Evolutionary conservation across 495 filamentous ascomycete species (phyloP), one percentile per base, ranked within the genome.

Genomic region (Penicillium crystallinum): DNA sequence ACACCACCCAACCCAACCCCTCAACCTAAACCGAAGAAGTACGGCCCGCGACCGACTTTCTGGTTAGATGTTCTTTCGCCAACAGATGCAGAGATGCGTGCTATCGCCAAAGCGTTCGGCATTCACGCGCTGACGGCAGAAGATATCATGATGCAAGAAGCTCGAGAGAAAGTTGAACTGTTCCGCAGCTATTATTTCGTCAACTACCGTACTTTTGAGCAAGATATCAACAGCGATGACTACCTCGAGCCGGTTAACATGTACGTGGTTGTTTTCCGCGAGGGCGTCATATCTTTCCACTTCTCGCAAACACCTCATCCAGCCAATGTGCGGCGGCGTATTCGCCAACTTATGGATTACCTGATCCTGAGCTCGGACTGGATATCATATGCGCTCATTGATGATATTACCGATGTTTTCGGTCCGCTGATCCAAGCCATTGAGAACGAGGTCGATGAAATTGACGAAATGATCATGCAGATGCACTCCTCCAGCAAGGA

Each of bases 111-210:
- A 64, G 82, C 92, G 0, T 98, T 98, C 65, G 86, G 88, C 7
- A 95, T 98, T 43, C 93, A 98, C 68, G 90, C 92, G 2, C 72
- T 98, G 42, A 98, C 93, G 0, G 85, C 88, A 18, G 93, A 98
- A 65, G 93, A 98, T 67, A 97, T 98, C 67, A 85, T 96, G 81
- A 85, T 95, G 74, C 89, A 97, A 65, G 93, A 98, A 72, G 86
- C 89, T 39, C 89, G 93, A 9, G 93, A 98, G 62, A 98, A 98
- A 71, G 95, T 98, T 7, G 93, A 98, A 70, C 81, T 98, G 6
- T 98, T 98, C 75, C 81, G 86, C 31, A 87, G 95, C 56, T 98
- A 98, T 72, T 98, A 98, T 65, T 97, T 98, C 63, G 85, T 97
- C 70, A 97, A 96, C 61, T 98, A 97, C 70, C 86, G 93, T 7